Base-by-base conservation (phyloP, 192 early-diverging fungal genomes). In the Backusella morwellensis region DNA sequence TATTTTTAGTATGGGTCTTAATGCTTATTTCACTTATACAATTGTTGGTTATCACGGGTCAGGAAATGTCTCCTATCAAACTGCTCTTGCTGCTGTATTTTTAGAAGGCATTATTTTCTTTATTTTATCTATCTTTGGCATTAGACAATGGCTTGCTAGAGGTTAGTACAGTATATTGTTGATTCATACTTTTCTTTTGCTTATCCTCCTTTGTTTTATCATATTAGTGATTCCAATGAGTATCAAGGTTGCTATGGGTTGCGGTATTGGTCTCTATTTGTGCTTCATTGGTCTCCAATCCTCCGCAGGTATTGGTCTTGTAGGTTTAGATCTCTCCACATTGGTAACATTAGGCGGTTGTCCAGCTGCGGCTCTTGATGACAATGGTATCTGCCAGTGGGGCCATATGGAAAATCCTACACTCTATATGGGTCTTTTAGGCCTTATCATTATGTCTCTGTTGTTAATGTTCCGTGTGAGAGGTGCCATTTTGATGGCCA, bases 1-100 rank as follows among this genome's bases (percentile, higher is more conserved):
- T 34, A 47, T 17, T 44, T 34, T 26, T 50, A 86, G 85, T 54
- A 90, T 95, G 90, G 94, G 94, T 6, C 83, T 94, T 52, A 94
- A 92, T 74, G 92, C 93, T 41, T 95, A 94, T 80, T 94, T 95
- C 79, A 88, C 93, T 17, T 95, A 93, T 78, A 93, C 91, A 0
- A 92, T 95, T 26, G 93, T 95, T 6, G 93, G 92, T 8, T 80
- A 76, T 82, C 91, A 90, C 68, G 93, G 93, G 1, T 89, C 88
- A 15, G 93, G 92, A 56, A 92, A 89, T 38, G 85, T 93, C 23
- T 75, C 86, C 44, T 92, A 91, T 77, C 66, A 84, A 56, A 89
- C 88, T 21, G 91, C 92, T 8, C 76, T 95, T 41, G 85, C 91
- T 7, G 93, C 93, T 8, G 93, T 95, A 68, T 92, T 92, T 75